These are phyloP conservation scores for Phaeosphaeriaceae sp. DNA, from an alignment of 2,329 filamentous ascomycete genomes.

Conservation along the genomic window DNA sequence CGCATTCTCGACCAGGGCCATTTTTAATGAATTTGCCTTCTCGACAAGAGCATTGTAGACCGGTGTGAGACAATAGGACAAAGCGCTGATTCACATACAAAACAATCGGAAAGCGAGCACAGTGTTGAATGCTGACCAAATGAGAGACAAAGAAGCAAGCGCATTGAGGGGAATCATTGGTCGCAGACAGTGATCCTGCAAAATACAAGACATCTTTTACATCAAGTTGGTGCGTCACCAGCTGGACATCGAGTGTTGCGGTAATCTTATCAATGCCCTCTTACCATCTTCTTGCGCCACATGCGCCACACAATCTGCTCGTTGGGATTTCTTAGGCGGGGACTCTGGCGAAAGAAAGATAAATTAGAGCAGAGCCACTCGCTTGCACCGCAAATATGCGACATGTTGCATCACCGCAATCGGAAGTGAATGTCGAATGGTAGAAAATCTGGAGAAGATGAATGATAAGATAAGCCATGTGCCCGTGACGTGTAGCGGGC, in stretches of 20 bases:
- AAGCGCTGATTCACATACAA: constrained; percentile 11
- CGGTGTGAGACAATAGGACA: constrained; percentile 16
- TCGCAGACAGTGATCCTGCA: too few relatives aligned
- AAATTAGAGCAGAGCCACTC: too few relatives aligned
- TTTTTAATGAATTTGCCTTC: constrained; percentile 8
- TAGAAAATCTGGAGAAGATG: too few relatives aligned
- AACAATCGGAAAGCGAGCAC: constrained; percentile 1
- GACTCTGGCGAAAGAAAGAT: too few relatives aligned
- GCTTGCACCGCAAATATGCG: neutral
- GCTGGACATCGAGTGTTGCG: too few relatives aligned
- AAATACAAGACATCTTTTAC: neutral
- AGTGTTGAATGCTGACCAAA: neutral
- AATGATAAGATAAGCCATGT: too few relatives aligned
- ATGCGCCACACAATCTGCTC: too few relatives aligned
- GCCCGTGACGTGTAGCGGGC: too few relatives aligned
- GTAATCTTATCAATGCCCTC: too few relatives aligned
- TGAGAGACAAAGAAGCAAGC: neutral
- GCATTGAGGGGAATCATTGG: neutral
- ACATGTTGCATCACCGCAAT: neutral
- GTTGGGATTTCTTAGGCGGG: too few relatives aligned
- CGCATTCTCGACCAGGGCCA: neutral
- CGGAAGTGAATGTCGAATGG: neutral
- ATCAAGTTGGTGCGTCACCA: neutral
- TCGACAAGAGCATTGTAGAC: constrained; percentile 16
- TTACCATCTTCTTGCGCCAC: too few relatives aligned